Conservation (phyloP, 2,329 filamentous ascomycete species). For the Sarocladiaceae sp. region DNA sequence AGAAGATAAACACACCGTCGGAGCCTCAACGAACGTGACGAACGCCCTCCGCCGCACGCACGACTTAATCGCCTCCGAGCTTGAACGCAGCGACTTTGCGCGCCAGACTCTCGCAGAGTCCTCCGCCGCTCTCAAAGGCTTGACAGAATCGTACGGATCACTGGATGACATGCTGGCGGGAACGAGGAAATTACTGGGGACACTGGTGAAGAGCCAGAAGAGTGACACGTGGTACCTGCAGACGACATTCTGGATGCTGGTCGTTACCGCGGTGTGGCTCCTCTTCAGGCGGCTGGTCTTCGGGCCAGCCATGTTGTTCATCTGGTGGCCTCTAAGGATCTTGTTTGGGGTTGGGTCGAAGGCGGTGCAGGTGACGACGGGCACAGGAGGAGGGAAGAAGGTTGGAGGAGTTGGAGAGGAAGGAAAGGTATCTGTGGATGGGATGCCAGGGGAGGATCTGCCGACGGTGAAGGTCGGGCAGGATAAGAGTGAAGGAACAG, state of each 20-base stretch:
- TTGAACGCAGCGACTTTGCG: slow-evolving; percentile 81
- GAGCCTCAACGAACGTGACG: slow-evolving; percentile 78
- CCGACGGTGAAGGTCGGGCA: slow-evolving; percentile 37
- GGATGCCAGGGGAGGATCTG: slow-evolving; percentile 33
- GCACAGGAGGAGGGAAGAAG: slow-evolving; percentile 27
- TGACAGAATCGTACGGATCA: slow-evolving; percentile 74
- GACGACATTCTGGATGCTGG: slow-evolving; percentile 77
- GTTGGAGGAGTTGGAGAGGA: slow-evolving; percentile 25
- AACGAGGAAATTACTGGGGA: slow-evolving; percentile 68
- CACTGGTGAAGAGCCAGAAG: slow-evolving; percentile 81
- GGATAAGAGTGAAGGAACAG: slow-evolving; percentile 34
- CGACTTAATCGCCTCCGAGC: slow-evolving; percentile 75
- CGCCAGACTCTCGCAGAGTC: slow-evolving; percentile 82
- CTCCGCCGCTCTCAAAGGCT: slow-evolving; percentile 70
- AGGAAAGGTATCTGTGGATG: slow-evolving; percentile 24
- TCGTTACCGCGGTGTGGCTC: slow-evolving; percentile 75
- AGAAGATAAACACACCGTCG: slow-evolving; percentile 66
- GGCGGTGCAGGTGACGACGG: slow-evolving; percentile 34
- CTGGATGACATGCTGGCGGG: slow-evolving; percentile 71
- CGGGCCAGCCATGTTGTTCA: slow-evolving; percentile 82
- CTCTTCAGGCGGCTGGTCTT: slow-evolving; percentile 79
- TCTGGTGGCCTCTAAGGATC: slow-evolving; percentile 74
- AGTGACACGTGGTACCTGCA: slow-evolving; percentile 97
- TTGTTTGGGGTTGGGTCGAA: slow-evolving; percentile 53
- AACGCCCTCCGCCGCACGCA: slow-evolving; percentile 78